Evolutionary conservation across 2,329 filamentous ascomycete genomes (phyloP).

Genomic region (Trichoderma simmonsii): DNA sequence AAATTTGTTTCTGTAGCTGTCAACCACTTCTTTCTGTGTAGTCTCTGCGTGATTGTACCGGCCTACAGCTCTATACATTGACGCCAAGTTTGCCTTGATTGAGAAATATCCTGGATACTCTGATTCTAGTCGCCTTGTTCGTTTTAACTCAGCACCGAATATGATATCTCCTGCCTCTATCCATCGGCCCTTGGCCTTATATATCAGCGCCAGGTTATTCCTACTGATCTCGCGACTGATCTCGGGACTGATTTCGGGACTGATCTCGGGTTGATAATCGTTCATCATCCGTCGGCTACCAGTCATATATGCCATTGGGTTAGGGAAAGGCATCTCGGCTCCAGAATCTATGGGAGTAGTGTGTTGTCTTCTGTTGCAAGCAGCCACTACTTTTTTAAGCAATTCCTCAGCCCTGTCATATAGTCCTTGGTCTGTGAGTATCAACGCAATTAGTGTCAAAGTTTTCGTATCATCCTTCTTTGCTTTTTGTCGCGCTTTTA

Average conservation of each 20-base stretch:
- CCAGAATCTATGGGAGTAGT: too few relatives aligned
- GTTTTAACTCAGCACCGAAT: too few relatives aligned
- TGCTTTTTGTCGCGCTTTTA: neutral
- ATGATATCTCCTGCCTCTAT: conserved; percentile 18
- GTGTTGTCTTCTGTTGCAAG: too few relatives aligned
- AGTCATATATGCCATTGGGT: too few relatives aligned
- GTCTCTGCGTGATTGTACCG: neutral
- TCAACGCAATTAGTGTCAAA: neutral
- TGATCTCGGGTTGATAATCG: too few relatives aligned
- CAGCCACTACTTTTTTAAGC: neutral
- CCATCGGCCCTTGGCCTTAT: neutral
- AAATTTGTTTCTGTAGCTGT: neutral
- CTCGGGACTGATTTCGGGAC: too few relatives aligned
- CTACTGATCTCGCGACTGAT: too few relatives aligned
- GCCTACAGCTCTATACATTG: neutral
- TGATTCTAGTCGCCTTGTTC: too few relatives aligned
- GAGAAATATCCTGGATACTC: too few relatives aligned
- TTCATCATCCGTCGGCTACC: too few relatives aligned
- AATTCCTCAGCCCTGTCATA: neutral
- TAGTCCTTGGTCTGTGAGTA: neutral
- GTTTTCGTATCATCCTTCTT: neutral
- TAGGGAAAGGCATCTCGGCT: too few relatives aligned
- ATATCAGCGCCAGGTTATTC: conserved; percentile 21
- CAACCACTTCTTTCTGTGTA: neutral
- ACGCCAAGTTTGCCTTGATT: conserved; percentile 1